Conservation (phyloP, 31 red algal species). For the Porphyra umbilicalis region DNA sequence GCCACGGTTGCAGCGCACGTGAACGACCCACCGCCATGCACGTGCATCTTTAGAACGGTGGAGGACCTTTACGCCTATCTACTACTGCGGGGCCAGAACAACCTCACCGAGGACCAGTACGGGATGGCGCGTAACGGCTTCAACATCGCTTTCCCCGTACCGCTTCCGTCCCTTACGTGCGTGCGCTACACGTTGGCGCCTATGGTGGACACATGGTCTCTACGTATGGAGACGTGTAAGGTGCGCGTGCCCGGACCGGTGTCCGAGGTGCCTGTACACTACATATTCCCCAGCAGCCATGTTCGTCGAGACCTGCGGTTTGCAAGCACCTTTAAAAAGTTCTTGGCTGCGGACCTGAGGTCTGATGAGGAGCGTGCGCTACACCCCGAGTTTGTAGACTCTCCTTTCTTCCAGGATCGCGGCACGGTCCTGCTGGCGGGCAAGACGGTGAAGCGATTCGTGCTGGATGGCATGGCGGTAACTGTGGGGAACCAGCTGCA, state of each 20-base stretch:
- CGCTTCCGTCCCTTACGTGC: neutral
- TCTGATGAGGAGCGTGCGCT: neutral
- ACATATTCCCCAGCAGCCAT: neutral
- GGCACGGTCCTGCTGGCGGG: too few relatives aligned
- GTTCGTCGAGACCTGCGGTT: neutral
- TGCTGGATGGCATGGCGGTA: too few relatives aligned
- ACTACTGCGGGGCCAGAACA: neutral
- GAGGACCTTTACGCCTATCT: neutral
- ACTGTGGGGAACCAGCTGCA: too few relatives aligned
- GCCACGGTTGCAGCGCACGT: too few relatives aligned
- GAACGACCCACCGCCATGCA: neutral
- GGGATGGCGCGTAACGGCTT: neutral
- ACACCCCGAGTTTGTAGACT: too few relatives aligned
- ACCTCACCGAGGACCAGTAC: neutral
- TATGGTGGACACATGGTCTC: neutral
- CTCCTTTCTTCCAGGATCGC: too few relatives aligned
- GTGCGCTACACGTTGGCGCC: neutral
- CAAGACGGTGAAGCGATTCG: too few relatives aligned
- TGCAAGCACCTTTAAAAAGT: neutral
- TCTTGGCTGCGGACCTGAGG: neutral
- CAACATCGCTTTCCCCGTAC: neutral
- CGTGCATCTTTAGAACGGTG: neutral
- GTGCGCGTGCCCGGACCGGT: neutral
- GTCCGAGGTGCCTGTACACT: neutral
- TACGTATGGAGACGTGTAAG: neutral